Base-by-base conservation (phyloP, 192 early-diverging fungal genomes). In the Umbelopsis sp. region DNA sequence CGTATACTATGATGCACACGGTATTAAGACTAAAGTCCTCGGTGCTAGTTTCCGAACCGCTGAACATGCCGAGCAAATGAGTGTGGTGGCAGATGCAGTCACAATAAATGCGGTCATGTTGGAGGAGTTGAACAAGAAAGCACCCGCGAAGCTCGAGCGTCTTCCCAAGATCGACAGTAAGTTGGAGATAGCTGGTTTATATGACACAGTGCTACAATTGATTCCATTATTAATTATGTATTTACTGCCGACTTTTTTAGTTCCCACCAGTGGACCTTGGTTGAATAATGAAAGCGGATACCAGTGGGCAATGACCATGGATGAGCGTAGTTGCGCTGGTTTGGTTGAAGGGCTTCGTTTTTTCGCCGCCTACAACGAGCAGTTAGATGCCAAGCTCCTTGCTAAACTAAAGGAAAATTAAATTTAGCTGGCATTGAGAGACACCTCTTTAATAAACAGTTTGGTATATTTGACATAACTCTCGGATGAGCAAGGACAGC, bases 41-140 rank as follows among this genome's bases (percentile, higher is more conserved):
- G 41, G 65, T 15, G 65, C 65, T 8, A 66, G 65, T 66, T 66
- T 66, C 65, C 65, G 46, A 15, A 66, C 65, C 10, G 12, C 9
- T 45, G 65, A 66, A 41, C 37, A 66, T 21, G 65, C 45, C 1
- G 65, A 66, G 16, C 23, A 46, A 15, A 48, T 66, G 45, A 66
- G 45, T 20, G 27, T 27, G 23, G 46, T 66, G 20, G 55, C 55
- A 18, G 65, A 66, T 66, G 65, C 65, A 9, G 46, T 66, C 44
- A 66, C 65, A 8, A 44, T 66, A 2, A 66, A 25, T 16, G 37
- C 65, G 9, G 37, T 44, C 20, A 66, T 66, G 65, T 25, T 66
- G 41, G 65, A 66, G 35, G 65, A 46, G 20, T 18, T 66, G 20
- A 48, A 66, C 23, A 48, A 22, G 10, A 47, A 47, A 46, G 45